Percentiles rank a stretch among this genome's conserved stretches.
Evolutionary conservation across 2,329 filamentous ascomycete genomes (phyloP).

Genomic region (Daldinia eschscholtzii): DNA sequence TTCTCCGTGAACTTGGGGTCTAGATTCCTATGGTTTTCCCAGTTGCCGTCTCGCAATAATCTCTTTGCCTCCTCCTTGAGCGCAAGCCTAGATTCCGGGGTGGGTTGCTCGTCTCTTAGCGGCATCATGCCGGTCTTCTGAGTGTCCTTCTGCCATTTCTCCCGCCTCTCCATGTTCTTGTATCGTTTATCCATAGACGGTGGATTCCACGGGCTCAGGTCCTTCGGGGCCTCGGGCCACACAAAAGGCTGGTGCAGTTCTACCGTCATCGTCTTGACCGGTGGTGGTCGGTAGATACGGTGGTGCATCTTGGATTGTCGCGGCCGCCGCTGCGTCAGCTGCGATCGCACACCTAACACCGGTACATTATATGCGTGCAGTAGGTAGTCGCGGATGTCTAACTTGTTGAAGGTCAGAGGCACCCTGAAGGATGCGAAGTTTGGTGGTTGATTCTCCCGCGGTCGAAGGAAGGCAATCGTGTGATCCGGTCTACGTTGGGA

Average conservation of each 20-base stretch:
- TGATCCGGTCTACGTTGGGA: conserved; percentile 76
- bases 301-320: conserved; percentile 63
- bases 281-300: conserved; percentile 76
- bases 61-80: conserved; percentile 48
- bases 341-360: conserved; percentile 80
- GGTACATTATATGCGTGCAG: conserved; percentile 85
- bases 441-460: conserved; percentile 74
- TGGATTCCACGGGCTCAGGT: conserved; percentile 72
- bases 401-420: conserved; percentile 92
- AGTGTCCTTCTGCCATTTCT: conserved; percentile 51
- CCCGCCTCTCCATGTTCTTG: conserved; percentile 56
- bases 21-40: conserved; percentile 64
- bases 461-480: conserved; percentile 80
- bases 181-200: conserved; percentile 67
- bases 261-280: conserved; percentile 93
- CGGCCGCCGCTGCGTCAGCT: conserved; percentile 75
- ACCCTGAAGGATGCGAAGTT: conserved; percentile 91
- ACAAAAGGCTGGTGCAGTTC: conserved; percentile 89
- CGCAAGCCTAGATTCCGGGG: neutral
- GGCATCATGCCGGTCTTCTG: conserved; percentile 54
- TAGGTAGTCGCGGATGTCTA: conserved; percentile 96
- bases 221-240: conserved; percentile 79
- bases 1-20: conserved; percentile 62
- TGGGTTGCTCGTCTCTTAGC: conserved; percentile 56
- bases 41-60: conserved; percentile 71